Base-by-base conservation (phyloP, 2,329 filamentous ascomycete species). In the Rhynchosporium graminicola region DNA sequence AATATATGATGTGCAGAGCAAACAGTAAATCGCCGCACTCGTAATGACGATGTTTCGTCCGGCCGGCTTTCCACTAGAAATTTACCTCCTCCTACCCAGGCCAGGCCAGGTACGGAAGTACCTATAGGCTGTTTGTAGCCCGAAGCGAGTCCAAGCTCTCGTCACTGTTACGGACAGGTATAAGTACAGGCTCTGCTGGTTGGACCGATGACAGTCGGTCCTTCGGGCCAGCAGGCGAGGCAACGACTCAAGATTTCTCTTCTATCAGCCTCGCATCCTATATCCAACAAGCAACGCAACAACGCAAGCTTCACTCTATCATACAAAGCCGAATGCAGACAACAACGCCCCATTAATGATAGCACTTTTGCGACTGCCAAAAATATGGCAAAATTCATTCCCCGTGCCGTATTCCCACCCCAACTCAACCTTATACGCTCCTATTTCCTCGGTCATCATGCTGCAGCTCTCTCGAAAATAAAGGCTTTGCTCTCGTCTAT, bases 401-500 rank as follows among this genome's bases (percentile, higher is more conserved):
- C 95, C 31, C 91, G 94, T 70, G 76, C 80, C 67, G 77, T 79
- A 59, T 98, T 96, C 76, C 86, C 88, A 45, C 80, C 87, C 48
- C 88, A 94, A 71, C 72, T 79, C 48, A 89, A 87, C 58, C 88
- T 98, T 65, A 88, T 90, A 45, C 87, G 91, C 68, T 95, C 94
- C 63, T 99, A 98, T 79, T 99, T 91, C 79, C 83, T 98, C 52
- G 95, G 95, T 65, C 95, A 99, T 78, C 95, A 99, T 80, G 85
- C 86, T 64, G 84, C 90, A 9, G 95, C 91, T 15, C 81, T 97
- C 38, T 80, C 83, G 54, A 89, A 90, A 74, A 97, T 98, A 88
- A 90, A 91, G 74, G 85, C 85, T 45, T 83, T 90, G 74, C 83
- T 99, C 55, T 86, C 87, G 33, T 87, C 86, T 66, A 90, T 97